Conservation (phyloP, 768 basidiomycete species). For the Mycena capillaripes region DNA sequence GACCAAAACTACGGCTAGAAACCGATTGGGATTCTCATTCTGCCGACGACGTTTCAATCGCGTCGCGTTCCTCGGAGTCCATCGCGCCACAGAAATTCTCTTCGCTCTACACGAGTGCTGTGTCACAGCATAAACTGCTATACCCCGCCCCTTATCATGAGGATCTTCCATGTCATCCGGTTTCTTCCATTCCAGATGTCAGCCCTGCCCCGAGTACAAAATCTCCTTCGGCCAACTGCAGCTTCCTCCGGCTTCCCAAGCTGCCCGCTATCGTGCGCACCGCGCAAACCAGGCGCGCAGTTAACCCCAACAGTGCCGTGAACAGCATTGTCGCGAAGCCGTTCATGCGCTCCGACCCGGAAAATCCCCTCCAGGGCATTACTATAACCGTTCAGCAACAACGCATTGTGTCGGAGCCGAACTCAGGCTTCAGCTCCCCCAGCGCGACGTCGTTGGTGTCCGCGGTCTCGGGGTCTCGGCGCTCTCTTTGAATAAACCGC, state of each 20-base stretch:
- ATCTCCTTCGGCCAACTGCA: constrained; percentile 2
- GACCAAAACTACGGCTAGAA: constrained; percentile 10
- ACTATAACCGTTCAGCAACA: constrained; percentile 24
- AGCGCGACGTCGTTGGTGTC: constrained; percentile 11
- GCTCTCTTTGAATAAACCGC: constrained; percentile 14
- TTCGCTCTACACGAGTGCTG: neutral
- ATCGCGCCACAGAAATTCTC: neutral
- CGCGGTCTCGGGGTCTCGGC: neutral
- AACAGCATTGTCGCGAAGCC: constrained; percentile 1
- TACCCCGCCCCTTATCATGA: neutral
- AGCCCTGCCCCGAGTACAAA: neutral
- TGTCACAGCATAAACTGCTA: neutral
- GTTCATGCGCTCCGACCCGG: constrained; percentile 19
- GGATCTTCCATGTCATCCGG: neutral
- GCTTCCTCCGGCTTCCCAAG: constrained; percentile 23
- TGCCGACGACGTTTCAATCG: neutral
- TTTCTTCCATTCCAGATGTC: constrained; percentile 2
- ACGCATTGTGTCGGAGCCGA: constrained; percentile 7
- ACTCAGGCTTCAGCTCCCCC: neutral
- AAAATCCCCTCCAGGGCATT: constrained; percentile 8
- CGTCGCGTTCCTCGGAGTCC: neutral
- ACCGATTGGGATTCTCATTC: constrained; percentile 7
- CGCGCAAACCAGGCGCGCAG: constrained; percentile 10
- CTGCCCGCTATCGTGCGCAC: constrained; percentile 6
- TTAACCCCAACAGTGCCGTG: neutral